phyloP scores from a whole-genome alignment of 345 rosid genomes.

The Citrus sp. region DNA sequence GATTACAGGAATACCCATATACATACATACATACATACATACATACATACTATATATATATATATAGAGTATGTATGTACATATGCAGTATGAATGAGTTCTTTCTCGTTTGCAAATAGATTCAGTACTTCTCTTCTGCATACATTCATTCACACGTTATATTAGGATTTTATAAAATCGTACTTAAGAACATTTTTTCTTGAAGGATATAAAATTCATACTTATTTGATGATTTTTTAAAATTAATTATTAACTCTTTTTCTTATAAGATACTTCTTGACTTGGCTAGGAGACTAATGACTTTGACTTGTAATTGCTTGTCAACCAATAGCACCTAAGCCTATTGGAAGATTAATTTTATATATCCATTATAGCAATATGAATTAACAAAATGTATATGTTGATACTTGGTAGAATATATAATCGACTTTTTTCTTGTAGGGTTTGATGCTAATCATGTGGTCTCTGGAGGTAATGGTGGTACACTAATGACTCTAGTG shows the following conservation, averaged over 20 bases:
- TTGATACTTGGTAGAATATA: too few relatives aligned
- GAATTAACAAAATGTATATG: not conserved
- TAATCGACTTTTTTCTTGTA: not conserved
- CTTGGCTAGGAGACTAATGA: not conserved
- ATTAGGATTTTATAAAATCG: too few relatives aligned
- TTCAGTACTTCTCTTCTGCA: too few relatives aligned
- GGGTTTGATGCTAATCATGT: not conserved
- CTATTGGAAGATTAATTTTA: not conserved
- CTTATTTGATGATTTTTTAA: too few relatives aligned
- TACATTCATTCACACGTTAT: too few relatives aligned
- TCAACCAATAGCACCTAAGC: not conserved
- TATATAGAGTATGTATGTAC: too few relatives aligned
- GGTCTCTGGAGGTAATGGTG: not conserved
- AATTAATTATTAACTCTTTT: not conserved
- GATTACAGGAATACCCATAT: too few relatives aligned
- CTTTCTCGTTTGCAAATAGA: not conserved
- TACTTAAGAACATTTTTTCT: too few relatives aligned
- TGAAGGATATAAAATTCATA: not conserved
- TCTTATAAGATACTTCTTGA: not conserved
- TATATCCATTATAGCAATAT: too few relatives aligned
- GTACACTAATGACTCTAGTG: constrained; percentile 15
- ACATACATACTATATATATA: too few relatives aligned
- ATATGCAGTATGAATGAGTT: not conserved
- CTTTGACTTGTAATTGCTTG: not conserved
- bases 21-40: too few relatives aligned